Percentiles rank a stretch among this genome's conserved stretches.
These are phyloP conservation scores for Furcasterigmium sp. DNA, from an alignment of 2,329 filamentous ascomycete species.

Conservation along the genomic window DNA sequence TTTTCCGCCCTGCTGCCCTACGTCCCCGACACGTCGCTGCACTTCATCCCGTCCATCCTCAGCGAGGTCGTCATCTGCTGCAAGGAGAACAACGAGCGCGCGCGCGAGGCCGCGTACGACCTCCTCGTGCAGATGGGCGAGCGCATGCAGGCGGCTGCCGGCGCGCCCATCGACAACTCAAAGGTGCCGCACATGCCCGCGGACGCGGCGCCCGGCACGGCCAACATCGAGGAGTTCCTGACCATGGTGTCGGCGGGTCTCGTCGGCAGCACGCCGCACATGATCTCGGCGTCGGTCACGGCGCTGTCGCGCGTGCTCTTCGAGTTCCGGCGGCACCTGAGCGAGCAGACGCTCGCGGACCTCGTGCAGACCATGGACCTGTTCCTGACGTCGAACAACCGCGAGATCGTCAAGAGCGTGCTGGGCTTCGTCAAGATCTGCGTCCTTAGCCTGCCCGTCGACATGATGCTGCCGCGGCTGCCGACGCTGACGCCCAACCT, in stretches of 20 bases:
- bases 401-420: slow-evolving; percentile 92
- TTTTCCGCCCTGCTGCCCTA: slow-evolving; percentile 76
- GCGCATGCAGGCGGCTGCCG: slow-evolving; percentile 62
- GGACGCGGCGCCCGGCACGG: slow-evolving; percentile 70
- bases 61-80: slow-evolving; percentile 94
- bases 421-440: slow-evolving; percentile 97
- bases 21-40: slow-evolving; percentile 70
- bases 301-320: slow-evolving; percentile 90
- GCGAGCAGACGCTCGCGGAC: slow-evolving; percentile 67
- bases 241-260: slow-evolving; percentile 97
- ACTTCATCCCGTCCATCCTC: slow-evolving; percentile 88
- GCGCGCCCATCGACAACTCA: slow-evolving; percentile 74
- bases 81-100: slow-evolving; percentile 97
- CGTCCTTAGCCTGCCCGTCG: slow-evolving; percentile 75
- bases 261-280: slow-evolving; percentile 87
- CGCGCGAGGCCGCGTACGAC: slow-evolving; percentile 83
- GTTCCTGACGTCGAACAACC: slow-evolving; percentile 92
- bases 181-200: slow-evolving; percentile 83
- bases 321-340: slow-evolving; percentile 73
- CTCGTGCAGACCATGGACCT: slow-evolving; percentile 93
- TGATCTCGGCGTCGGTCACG: slow-evolving; percentile 96
- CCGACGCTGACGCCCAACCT: slow-evolving; percentile 78
- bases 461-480: slow-evolving; percentile 74
- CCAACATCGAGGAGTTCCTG: slow-evolving; percentile 90
- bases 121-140: slow-evolving; percentile 84